Conservation (phyloP, 2,329 filamentous ascomycete species). For the Aspergillus cejpii region DNA sequence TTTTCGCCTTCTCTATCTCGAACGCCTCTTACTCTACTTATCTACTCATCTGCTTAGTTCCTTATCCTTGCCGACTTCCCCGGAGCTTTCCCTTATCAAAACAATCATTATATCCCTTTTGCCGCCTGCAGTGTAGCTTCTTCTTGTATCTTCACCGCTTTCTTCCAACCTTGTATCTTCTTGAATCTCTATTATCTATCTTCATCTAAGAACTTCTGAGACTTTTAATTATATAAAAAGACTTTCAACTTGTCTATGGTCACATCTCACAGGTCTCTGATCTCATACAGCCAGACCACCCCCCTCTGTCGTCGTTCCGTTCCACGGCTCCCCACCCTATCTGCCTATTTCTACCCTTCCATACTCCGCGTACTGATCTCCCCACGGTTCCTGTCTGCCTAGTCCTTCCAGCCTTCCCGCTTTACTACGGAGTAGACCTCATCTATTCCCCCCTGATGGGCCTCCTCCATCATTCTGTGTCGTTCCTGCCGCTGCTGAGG, state of each 20-base stretch:
- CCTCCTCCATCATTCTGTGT: conserved; percentile 21
- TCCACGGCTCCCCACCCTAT: conserved; percentile 14
- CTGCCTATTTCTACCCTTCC: conserved; percentile 5
- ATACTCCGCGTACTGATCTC: conserved; percentile 5
- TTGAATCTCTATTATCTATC: neutral
- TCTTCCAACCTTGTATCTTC: conserved; percentile 3
- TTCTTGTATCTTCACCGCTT: conserved; percentile 19
- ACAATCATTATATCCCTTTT: conserved; percentile 2
- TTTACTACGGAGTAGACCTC: conserved; percentile 4
- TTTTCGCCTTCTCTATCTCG: conserved; percentile 6
- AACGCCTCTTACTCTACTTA: conserved; percentile 7
- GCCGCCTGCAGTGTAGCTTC: conserved; percentile 9
- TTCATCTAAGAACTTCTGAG: neutral
- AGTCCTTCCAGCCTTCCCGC: conserved; percentile 12
- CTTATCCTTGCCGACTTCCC: neutral
- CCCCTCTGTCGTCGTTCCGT: conserved; percentile 11
- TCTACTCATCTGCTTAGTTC: conserved; percentile 3
- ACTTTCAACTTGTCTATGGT: neutral
- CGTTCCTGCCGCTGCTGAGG: conserved; percentile 28
- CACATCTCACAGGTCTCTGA: neutral
- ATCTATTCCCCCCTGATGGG: conserved; percentile 31
- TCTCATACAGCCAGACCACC: conserved; percentile 4
- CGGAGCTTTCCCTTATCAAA: neutral
- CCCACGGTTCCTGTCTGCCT: conserved; percentile 12
- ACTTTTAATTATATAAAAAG: neutral